Conservation (phyloP, 805 yeast genomes). For the Debaryomyces prosopidis region DNA sequence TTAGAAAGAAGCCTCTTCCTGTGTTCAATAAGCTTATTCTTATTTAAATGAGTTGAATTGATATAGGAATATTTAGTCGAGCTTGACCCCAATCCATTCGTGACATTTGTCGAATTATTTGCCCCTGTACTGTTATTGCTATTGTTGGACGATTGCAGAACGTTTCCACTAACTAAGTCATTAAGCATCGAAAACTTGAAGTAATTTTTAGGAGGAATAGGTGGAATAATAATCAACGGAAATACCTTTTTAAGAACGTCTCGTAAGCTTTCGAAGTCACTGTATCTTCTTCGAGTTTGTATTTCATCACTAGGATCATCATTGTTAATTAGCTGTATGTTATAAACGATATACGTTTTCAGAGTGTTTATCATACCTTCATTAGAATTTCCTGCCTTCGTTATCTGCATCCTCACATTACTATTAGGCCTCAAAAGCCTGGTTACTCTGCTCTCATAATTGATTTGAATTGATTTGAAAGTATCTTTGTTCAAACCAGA, state of each 20-base stretch:
- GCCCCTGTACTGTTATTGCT: neutral
- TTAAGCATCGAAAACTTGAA: constrained; percentile 33
- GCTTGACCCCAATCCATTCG: neutral
- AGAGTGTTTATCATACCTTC: constrained; percentile 70
- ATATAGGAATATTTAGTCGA: constrained; percentile 30
- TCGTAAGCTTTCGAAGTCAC: constrained; percentile 87
- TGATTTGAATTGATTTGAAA: constrained; percentile 28
- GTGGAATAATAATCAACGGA: constrained; percentile 86
- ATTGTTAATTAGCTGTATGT: constrained; percentile 60
- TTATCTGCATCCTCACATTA: constrained; percentile 45
- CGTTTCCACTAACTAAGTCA: constrained; percentile 25
- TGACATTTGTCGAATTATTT: constrained; percentile 3
- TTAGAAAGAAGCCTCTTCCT: constrained; percentile 73
- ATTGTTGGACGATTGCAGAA: constrained; percentile 4
- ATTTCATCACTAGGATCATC: constrained; percentile 37
- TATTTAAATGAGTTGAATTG: constrained; percentile 41
- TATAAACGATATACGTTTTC: constrained; percentile 72
- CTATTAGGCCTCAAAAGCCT: constrained; percentile 31
- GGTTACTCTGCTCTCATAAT: constrained; percentile 37
- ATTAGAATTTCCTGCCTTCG: constrained; percentile 82
- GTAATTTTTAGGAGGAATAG: constrained; percentile 69
- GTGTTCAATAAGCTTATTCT: constrained; percentile 40
- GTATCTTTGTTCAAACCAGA: constrained; percentile 10
- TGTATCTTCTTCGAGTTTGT: constrained; percentile 77
- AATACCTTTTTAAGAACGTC: constrained; percentile 67